Percentiles rank a stretch among this genome's conserved stretches.
These are phyloP conservation scores for Potentilla sterilis DNA, from an alignment of 306 rosid species.

Conservation along the genomic window DNA sequence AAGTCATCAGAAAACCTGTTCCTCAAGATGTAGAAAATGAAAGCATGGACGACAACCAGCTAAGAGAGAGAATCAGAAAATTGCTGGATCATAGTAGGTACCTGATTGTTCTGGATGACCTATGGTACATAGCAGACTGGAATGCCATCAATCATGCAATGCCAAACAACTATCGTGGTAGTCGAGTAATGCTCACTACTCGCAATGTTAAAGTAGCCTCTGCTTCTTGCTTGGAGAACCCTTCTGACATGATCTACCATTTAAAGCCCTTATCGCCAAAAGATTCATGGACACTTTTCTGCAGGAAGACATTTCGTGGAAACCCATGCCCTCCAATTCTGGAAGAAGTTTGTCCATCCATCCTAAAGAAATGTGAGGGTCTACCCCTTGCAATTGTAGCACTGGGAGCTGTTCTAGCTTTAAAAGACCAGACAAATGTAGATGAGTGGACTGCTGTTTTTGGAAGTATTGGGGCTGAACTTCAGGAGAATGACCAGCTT, in stretches of 20 bases:
- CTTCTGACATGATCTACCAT: slow-evolving; percentile 15
- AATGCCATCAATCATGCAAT: slow-evolving; percentile 50
- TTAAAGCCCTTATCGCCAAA: slow-evolving; percentile 36
- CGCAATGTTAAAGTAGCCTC: slow-evolving; percentile 39
- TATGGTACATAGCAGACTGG: slow-evolving; percentile 49
- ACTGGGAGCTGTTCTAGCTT: slow-evolving; percentile 45
- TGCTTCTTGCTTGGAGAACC: slow-evolving; percentile 25
- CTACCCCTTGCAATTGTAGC: slow-evolving; percentile 70
- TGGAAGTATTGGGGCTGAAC: slow-evolving; percentile 35
- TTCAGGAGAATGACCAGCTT: slow-evolving; percentile 38
- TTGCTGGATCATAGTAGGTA: slow-evolving; percentile 40
- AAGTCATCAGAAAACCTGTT: slow-evolving; percentile 21
- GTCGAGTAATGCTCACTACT: slow-evolving; percentile 54
- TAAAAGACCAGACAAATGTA: slow-evolving; percentile 37
- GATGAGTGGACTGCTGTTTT: slow-evolving; percentile 48
- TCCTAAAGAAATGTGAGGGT: slow-evolving; percentile 50
- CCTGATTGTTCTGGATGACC: slow-evolving; percentile 53
- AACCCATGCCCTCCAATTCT: slow-evolving; percentile 42
- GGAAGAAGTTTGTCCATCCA: slow-evolving; percentile 25
- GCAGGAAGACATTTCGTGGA: slow-evolving; percentile 43
- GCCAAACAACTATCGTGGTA: slow-evolving; percentile 43
- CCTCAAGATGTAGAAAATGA: slow-evolving; percentile 35
- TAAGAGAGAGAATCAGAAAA: slow-evolving; percentile 36
- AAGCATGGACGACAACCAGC: slow-evolving; percentile 30
- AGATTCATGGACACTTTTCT: slow-evolving; percentile 48